Base-by-base conservation (phyloP, 23 red algal species). In the Gracilaria domingensis region DNA sequence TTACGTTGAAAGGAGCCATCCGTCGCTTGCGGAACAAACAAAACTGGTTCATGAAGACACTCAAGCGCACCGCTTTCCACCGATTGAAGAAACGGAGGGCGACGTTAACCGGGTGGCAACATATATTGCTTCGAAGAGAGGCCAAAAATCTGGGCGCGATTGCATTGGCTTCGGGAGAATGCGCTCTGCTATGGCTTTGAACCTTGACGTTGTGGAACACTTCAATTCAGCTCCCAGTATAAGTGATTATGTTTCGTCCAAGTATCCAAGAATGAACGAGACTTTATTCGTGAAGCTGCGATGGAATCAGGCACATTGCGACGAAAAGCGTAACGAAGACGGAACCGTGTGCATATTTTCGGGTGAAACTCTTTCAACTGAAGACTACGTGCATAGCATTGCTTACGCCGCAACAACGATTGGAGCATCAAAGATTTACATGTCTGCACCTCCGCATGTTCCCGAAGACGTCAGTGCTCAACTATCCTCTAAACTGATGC, bases 281-380 rank as follows among this genome's bases (percentile, higher is more conserved):
- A 87, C 84, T 6, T 47, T 87, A 0, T 87, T 87, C 37, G 84
- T 87, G 25, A 75, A 87, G 25, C 67, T 87, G 23, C 84, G 84
- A 4, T 87, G 84, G 84, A 75, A 60, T 48, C 32, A 60, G 20
- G 67, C 64, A 33, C 64, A 73, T 36, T 87, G 84, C 67, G 69
- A 75, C 23, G 49, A 55, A 33, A 48, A 32, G 49, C 42, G 32
- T 5, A 76, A 47, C 4, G 33, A 55, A 25, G 49, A 76, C n/a
- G 67, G 67, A 75, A 50, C 84, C 6, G 84, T 87, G 25, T 87
- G 84, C 45, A 53, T 87, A 28, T 16, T 57, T 4, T 28, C 49
- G 8, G 84, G 69, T 29, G 24, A 60, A 32, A 58, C 58, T 9
- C 28, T 87, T 0, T 65, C 84, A 4, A 48, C 69, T 55, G 23